Conservation (phyloP, 2,329 filamentous ascomycete species). For the Calycina herbarum region DNA sequence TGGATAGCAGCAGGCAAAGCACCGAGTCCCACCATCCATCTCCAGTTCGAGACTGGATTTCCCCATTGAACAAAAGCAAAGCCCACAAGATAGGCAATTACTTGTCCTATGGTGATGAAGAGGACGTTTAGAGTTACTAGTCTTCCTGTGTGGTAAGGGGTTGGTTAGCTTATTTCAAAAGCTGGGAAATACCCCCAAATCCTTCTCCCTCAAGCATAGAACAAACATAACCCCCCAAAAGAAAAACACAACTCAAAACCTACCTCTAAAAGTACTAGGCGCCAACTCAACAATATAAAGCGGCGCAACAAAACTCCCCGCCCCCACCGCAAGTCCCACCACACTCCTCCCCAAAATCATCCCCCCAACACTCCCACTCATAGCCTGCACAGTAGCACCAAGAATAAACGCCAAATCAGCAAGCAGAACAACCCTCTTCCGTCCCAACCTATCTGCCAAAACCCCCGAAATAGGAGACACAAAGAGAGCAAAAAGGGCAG, state of each 20-base stretch:
- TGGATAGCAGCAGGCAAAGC: conserved; percentile 75
- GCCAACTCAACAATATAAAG: conserved; percentile 87
- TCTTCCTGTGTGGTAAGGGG: conserved; percentile 50
- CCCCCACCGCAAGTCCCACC: conserved; percentile 72
- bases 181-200: background rate
- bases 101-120: conserved; percentile 85
- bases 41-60: conserved; percentile 64
- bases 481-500: conserved; percentile 64
- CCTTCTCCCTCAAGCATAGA: background rate
- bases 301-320: conserved; percentile 79
- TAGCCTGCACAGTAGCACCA: conserved; percentile 66
- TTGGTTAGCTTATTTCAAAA: background rate
- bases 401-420: conserved; percentile 67
- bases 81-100: conserved; percentile 82
- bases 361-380: conserved; percentile 53
- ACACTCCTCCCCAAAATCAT: conserved; percentile 71
- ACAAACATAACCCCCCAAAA: background rate
- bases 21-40: conserved; percentile 89
- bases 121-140: conserved; percentile 80
- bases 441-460: conserved; percentile 62
- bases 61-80: conserved; percentile 67
- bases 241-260: background rate
- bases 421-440: conserved; percentile 61
- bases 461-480: conserved; percentile 64
- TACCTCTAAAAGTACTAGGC: conserved; percentile 64